Evolutionary conservation across 352 stramenopile genomes (phyloP), one percentile per base, ranked within the genome.

Genomic region (Globisporangium carolinianum): DNA sequence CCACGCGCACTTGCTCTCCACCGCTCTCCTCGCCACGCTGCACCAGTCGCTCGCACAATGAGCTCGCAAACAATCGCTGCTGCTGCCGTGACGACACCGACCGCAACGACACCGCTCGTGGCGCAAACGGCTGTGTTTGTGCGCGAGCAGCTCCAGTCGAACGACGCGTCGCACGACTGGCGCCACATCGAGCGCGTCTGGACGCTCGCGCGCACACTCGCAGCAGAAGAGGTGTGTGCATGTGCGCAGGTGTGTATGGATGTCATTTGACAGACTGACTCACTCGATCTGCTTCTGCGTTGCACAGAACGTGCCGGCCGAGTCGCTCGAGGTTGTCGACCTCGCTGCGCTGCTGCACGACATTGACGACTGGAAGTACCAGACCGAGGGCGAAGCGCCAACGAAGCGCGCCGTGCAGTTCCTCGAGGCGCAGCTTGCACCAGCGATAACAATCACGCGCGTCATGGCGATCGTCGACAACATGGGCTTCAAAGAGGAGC

Each of bases 101-200:
- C 24, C 41, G n/a, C 43, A 7, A 60, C 45, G 42, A 84, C 76
- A 48, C 51, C 66, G 57, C 64, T 94, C 35, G 81, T 94, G 51
- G 66, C 81, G 53, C 72, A 76, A 39, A 94, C 84, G 6, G 82
- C 75, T 3, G 75, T 71, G 38, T 94, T 91, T 24, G 24, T 24
- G 24, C 24, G 24, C 24, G 24, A 24, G 24, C 24, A 24, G 24
- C 24, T 24, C 24, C 57, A 81, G 57, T 69, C 60, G 38, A 91
- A 91, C 65, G 85, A 95, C 53, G 85, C 85, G 32, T 95, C 84
- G 18, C 82, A 91, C 63, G 88, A 96, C 57, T 96, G 83, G 74
- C 71, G 76, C 47, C 88, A 97, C 67, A 94, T 97, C 45, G 83
- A 95, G 57, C 82, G 88, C 47, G 88, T 97, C 18, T 93, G 86